Base-by-base conservation (phyloP, 2,329 filamentous ascomycete species). In the Davidsoniella neocaledoniae region DNA sequence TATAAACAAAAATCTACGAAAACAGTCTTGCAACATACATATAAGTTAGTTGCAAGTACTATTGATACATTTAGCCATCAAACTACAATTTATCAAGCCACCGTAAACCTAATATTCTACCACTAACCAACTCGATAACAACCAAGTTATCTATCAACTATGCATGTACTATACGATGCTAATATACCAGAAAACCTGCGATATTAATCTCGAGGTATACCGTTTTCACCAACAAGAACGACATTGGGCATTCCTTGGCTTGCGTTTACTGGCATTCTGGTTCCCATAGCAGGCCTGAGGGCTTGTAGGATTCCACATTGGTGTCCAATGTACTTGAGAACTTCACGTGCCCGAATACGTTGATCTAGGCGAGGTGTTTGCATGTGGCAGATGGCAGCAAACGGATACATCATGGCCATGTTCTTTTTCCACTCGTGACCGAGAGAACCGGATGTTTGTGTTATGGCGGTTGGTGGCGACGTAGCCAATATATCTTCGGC, bases 161-260 rank as follows among this genome's bases (percentile, higher is more conserved):
- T 23, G 21, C 21, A 4, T 23, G 21, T 1, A 5, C 5, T 5
- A 23, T 23, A 23, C 21, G 2, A 23, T 23, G 21, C 21, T 23
- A 5, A 10, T 10, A 10, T 10, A 33, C 9, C 12, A 4, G 29
- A 33, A 33, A 33, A 10, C 4, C 5, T 23, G 21, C 21, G 21
- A 5, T 23, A 23, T 4, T 33, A 33, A 33, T 33, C 29, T 12
- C 29, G 12, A 4, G 29, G 29, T 33, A 2, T 70, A 12, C 43
- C 49, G 5, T 48, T 29, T 16, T 41, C 23, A 10, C 46, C 50
- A 26, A 44, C 50, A 21, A 47, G 23, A 14, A 39, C 29, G 12
- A 48, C 46, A 14, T 46, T 17, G 2, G 45, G 26, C 33, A 47
- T 45, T 17, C 37, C 50, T 25, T 19, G 25, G 9, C 33, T 49